Evolutionary conservation across 164 flowering plant species (phyloP), one percentile per base, ranked within the genome.

Genomic region (Vitis labrusca): DNA sequence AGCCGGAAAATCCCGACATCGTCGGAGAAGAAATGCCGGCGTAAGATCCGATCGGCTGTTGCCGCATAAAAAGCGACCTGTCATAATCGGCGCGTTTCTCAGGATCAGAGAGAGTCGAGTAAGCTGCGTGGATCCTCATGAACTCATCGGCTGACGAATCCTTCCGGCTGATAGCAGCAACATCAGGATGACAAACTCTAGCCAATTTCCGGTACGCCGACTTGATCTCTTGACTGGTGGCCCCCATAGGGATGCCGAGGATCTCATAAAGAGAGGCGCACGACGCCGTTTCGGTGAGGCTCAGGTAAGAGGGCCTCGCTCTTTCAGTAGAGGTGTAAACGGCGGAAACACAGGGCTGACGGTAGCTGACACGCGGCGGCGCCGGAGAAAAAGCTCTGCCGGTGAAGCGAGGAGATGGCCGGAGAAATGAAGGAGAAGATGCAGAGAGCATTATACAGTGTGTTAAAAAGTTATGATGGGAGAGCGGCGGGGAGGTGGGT

Each of bases 171-270:
- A 63, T 30, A 8, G 81, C 73, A 8, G 76, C 87, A 29, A 82
- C 87, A 59, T 88, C 91, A 0, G 91, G 91, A 65, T 88, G 91
- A 54, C 75, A 84, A 13, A 65, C 67, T 67, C 87, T 78, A 0
- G 88, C 91, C 56, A 86, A 60, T 14, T 79, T 61, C 53, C 91
- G 64, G 71, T 88, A 88, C 50, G 91, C 91, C 15, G 79, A 30
- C 52, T 88, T 88, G 78, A 88, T 83, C 67, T 88, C 88, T 65
- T 78, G 79, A 52, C 61, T 14, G 7, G 81, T 51, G 11, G 91
- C 88, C 1, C 80, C 82, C 52, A 71, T 59, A 48, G 82, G 75
- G 23, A 88, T 67, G 1, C 84, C 85, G 17, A 88, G 82, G 10
- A 85, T 59, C 57, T 83, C 86, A 80, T 88, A 88, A 4, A 87